Conservation (phyloP, 352 stramenopile species). For the Phytophthora podocarpi region DNA sequence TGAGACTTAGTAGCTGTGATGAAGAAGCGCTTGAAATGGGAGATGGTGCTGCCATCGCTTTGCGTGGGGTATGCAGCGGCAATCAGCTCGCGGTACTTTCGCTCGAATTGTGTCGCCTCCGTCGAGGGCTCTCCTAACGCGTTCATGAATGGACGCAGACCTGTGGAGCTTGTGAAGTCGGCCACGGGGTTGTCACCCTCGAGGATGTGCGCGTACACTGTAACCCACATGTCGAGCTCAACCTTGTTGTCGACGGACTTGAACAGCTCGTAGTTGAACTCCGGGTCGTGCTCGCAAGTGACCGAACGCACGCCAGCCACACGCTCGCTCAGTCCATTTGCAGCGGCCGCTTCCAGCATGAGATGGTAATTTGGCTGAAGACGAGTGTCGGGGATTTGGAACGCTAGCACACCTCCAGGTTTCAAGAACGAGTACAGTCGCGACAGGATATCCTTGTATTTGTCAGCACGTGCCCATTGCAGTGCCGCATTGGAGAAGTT, state of each 20-base stretch:
- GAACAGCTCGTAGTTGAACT: conserved; percentile 73
- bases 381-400: conserved; percentile 76
- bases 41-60: conserved; percentile 54
- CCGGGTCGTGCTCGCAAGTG: conserved; percentile 60
- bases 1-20: not conserved
- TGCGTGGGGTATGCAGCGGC: conserved; percentile 57
- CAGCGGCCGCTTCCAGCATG: conserved; percentile 50
- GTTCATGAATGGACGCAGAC: conserved; percentile 59
- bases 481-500: conserved; percentile 74
- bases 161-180: conserved; percentile 69
- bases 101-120: conserved; percentile 38
- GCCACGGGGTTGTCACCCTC: conserved; percentile 62
- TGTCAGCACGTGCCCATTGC: conserved; percentile 62
- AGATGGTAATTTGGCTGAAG: conserved; percentile 58
- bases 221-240: conserved; percentile 63
- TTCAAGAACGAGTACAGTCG: conserved; percentile 62
- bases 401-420: conserved; percentile 64
- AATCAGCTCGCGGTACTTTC: conserved; percentile 63
- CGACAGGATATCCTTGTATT: conserved; percentile 49
- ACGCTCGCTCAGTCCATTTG: conserved; percentile 39
- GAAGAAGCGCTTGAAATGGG: conserved; percentile 75
- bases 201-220: conserved; percentile 61
- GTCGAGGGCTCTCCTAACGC: conserved; percentile 37
- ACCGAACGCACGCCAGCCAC: conserved; percentile 60
- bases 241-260: conserved; percentile 10